These are phyloP conservation scores for Sporobolomyces phaffii DNA, from an alignment of 768 basidiomycete species.

Conservation along the genomic window DNA sequence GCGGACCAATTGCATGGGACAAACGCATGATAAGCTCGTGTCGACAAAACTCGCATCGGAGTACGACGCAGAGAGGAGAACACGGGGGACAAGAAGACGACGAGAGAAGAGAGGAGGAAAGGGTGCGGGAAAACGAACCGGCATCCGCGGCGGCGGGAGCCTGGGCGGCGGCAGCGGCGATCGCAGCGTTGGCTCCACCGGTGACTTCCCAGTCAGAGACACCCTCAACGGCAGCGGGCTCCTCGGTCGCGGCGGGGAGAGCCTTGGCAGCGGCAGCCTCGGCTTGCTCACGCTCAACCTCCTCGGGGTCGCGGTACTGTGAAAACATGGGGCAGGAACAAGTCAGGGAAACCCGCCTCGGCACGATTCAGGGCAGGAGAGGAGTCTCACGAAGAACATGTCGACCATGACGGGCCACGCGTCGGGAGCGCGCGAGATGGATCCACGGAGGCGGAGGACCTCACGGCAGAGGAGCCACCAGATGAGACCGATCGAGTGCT, in stretches of 20 bases:
- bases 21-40: constrained; percentile 44
- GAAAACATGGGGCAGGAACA: constrained; percentile 51
- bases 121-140: no score
- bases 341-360: background rate
- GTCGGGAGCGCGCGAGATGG: constrained; percentile 80
- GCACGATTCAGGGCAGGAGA: no score
- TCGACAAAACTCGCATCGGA: constrained; percentile 42
- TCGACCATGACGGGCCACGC: constrained; percentile 95
- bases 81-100: background rate
- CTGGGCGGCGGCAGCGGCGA: constrained; percentile 61
- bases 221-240: constrained; percentile 47
- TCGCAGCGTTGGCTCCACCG: constrained; percentile 61
- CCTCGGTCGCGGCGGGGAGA: constrained; percentile 54
- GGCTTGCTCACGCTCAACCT: constrained; percentile 95
- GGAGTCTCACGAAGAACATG: constrained; percentile 42
- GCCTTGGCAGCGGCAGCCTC: constrained; percentile 83
- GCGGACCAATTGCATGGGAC: constrained; percentile 32
- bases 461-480: constrained; percentile 98
- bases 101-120: no score
- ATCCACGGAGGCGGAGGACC: constrained; percentile 89
- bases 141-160: constrained; percentile 63
- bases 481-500: constrained; percentile 91
- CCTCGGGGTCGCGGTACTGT: constrained; percentile 97
- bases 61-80: constrained; percentile 3
- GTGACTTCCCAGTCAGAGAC: constrained; percentile 57